Base-by-base conservation (phyloP, 2,329 filamentous ascomycete species). In the Fusarium siculi region DNA sequence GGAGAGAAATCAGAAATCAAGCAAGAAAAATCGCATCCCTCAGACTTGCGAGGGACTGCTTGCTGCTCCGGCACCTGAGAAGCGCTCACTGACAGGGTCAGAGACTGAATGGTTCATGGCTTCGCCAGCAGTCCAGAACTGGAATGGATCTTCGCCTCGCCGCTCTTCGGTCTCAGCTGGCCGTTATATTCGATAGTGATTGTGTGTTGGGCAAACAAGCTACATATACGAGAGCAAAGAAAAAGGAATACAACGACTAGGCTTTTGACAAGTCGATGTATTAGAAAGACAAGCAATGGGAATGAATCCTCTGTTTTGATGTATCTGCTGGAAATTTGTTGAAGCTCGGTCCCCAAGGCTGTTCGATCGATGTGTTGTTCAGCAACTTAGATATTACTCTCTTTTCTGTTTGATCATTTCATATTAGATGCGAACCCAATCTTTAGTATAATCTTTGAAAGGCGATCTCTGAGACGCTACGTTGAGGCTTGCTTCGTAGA, bases 21-120 rank as follows among this genome's bases (percentile, higher is more conserved):
- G 23, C 30, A 72, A 60, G 16, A 52, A 40, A 14, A 55, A 42
- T 30, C 56, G 53, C 44, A 44, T 49, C 44, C 62, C 70, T 37
- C 63, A 54, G 46, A 47, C n/a, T 54, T 72, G 70, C 1, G 79
- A 77, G 30, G 64, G 75, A 56, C 81, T 80, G 78, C 78, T 76
- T 2, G 73, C 77, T 5, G 77, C 79, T 2, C 73, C 78, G 3
- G 76, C 77, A 10, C 76, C 80, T 47, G 76, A 75, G 23, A 76
- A 76, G n/a, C 80, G 77, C 39, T 70, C 77, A 30, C 78, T 74
- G 80, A 85, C 80, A 39, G 79, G 65, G 40, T 58, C 65, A 1
- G 74, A 69, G 39, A 61, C 63, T 16, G 63, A 57, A 42, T 74
- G 70, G 67, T 46, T 50, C 14, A 57, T 52, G 28, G 68, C 54